phyloP scores from a whole-genome alignment of 176 grass and related monocot genomes.

The Aegilops tauschii region DNA sequence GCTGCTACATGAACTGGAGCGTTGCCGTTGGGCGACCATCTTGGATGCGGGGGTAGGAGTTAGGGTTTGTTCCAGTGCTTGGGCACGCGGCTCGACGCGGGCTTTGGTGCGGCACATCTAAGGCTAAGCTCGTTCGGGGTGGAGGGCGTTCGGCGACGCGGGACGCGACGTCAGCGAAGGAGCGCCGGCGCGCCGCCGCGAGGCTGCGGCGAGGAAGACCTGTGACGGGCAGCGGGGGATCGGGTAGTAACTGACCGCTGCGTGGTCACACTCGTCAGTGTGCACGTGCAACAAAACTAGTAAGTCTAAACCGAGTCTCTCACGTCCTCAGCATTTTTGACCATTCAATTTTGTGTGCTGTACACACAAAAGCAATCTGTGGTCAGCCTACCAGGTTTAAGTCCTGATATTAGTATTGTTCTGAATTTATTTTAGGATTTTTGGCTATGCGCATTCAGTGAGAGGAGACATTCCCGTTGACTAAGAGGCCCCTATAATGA shows the following conservation, averaged over 20 bases:
- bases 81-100: constrained; percentile 12
- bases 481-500: too few relatives aligned
- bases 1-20: not conserved
- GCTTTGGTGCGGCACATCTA: constrained; percentile 58
- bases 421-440: too few relatives aligned
- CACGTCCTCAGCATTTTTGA: too few relatives aligned
- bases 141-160: not conserved
- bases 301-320: too few relatives aligned
- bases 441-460: too few relatives aligned
- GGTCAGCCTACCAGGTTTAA: too few relatives aligned
- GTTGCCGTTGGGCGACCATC: constrained; percentile 38
- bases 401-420: too few relatives aligned
- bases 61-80: constrained; percentile 30
- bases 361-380: too few relatives aligned
- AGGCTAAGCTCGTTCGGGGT: not conserved
- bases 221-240: constrained; percentile 2
- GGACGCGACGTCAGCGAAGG: constrained; percentile 26
- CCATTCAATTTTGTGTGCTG: too few relatives aligned
- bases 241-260: not conserved
- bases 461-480: too few relatives aligned
- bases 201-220: not conserved
- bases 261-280: not conserved
- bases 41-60: not conserved
- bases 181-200: constrained; percentile 18
- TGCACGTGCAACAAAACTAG: too few relatives aligned